Conservation (phyloP, 345 rosid genomes). For the Bruguiera gymnorhiza region DNA sequence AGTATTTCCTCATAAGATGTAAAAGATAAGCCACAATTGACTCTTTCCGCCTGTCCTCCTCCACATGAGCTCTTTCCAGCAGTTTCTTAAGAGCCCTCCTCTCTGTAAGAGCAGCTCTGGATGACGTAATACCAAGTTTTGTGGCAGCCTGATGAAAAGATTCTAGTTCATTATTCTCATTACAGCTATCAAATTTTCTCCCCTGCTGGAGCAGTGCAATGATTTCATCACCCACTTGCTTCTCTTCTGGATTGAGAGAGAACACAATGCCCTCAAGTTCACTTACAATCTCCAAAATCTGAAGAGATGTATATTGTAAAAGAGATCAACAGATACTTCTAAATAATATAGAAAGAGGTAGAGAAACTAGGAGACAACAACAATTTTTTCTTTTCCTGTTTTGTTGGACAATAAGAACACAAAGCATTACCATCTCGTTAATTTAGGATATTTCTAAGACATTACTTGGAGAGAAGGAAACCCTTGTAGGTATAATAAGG, state of each 20-base stretch:
- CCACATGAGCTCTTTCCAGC: constrained; percentile 78
- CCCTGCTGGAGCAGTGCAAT: constrained; percentile 84
- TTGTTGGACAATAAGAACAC: no score
- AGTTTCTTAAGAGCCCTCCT: constrained; percentile 92
- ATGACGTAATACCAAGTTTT: constrained; percentile 73
- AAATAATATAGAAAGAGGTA: neutral
- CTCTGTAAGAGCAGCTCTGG: constrained; percentile 86
- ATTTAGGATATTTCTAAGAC: no score
- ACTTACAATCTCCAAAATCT: constrained; percentile 77
- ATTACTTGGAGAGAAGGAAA: no score
- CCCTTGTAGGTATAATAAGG: no score
- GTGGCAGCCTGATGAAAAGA: constrained; percentile 84
- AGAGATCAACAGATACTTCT: constrained; percentile 7
- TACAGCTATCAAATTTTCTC: constrained; percentile 57
- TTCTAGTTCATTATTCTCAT: constrained; percentile 74
- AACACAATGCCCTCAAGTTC: constrained; percentile 70
- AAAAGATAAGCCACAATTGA: constrained; percentile 92
- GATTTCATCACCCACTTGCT: constrained; percentile 91
- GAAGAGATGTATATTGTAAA: constrained; percentile 20
- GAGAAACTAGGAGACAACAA: no score
- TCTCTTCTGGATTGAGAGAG: constrained; percentile 69
- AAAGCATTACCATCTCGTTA: no score
- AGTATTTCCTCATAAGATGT: constrained; percentile 90
- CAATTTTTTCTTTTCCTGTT: no score
- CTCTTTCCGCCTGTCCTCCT: constrained; percentile 96